Conservation (phyloP, 495 filamentous ascomycete genomes). For the Cryomyces antarcticus region DNA sequence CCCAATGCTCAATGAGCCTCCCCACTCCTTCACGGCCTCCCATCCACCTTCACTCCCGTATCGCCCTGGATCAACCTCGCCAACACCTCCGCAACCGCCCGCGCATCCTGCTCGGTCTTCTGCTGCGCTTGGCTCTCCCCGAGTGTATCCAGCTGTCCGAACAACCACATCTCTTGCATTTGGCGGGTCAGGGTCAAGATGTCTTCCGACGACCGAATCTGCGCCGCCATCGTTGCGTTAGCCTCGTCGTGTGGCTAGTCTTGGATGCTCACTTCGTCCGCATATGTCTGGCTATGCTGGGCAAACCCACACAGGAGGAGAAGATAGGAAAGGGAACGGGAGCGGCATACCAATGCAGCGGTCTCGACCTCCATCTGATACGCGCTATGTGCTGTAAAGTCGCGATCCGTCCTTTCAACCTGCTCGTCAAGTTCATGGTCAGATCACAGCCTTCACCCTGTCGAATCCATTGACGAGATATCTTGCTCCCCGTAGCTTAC, state of each 20-base stretch:
- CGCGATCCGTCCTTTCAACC: conserved; percentile 18
- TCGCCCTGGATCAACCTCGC: conserved; percentile 7
- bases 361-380: conserved; percentile 45
- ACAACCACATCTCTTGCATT: conserved; percentile 59
- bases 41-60: background rate
- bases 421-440: conserved; percentile 13
- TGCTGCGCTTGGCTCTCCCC: conserved; percentile 22
- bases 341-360: conserved; percentile 31
- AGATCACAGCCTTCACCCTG: background rate
- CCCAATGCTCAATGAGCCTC: too few relatives aligned
- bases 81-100: conserved; percentile 25
- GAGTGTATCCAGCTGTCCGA: conserved; percentile 46
- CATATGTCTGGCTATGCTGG: too few relatives aligned
- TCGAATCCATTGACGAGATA: background rate
- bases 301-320: background rate
- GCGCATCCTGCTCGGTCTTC: conserved; percentile 31
- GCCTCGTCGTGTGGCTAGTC: too few relatives aligned
- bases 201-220: conserved; percentile 50
- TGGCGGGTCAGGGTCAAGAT: conserved; percentile 37
- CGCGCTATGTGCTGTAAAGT: conserved; percentile 33
- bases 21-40: background rate
- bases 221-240: background rate
- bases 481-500: conserved; percentile 17
- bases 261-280: too few relatives aligned
- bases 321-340: background rate